Conservation (phyloP, 2,329 filamentous ascomycete species). For the Sclerotinia glacialis region DNA sequence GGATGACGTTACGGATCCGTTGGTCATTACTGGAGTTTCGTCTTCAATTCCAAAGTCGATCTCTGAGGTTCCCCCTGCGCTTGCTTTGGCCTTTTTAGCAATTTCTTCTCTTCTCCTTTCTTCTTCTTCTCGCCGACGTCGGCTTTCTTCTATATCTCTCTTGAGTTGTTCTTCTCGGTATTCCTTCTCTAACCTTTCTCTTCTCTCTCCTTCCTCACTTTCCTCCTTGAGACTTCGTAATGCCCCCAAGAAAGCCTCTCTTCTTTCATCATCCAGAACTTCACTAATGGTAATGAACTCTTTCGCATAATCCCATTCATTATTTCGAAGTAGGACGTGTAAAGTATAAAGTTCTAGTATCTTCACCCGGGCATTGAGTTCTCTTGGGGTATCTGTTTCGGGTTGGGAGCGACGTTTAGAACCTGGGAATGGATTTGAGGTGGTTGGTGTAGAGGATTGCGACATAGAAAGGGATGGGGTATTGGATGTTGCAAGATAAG, state of each 20-base stretch:
- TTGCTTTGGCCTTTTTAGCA: slow-evolving; percentile 52
- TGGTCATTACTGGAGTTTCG: background rate
- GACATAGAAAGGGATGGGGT: slow-evolving; percentile 71
- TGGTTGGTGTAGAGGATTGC: slow-evolving; percentile 65
- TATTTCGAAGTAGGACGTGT: slow-evolving; percentile 88
- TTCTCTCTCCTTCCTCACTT: slow-evolving; percentile 65
- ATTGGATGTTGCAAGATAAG: slow-evolving; percentile 76
- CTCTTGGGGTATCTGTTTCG: slow-evolving; percentile 78
- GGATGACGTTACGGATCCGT: slow-evolving; percentile 1
- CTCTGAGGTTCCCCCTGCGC: slow-evolving; percentile 53
- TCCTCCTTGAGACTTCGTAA: slow-evolving; percentile 82
- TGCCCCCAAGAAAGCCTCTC: slow-evolving; percentile 84
- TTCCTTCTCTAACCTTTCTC: slow-evolving; percentile 57
- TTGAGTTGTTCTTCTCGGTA: slow-evolving; percentile 56
- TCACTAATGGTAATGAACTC: slow-evolving; percentile 87
- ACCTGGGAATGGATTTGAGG: slow-evolving; percentile 40
- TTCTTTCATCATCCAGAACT: slow-evolving; percentile 85
- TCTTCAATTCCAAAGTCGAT: slow-evolving; percentile 66
- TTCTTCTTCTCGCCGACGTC: slow-evolving; percentile 57
- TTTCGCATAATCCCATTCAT: slow-evolving; percentile 92
- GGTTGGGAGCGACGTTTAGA: slow-evolving; percentile 15
- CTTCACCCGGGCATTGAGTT: slow-evolving; percentile 81
- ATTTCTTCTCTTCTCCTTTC: slow-evolving; percentile 48
- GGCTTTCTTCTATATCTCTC: slow-evolving; percentile 56
- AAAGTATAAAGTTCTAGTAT: slow-evolving; percentile 93